Evolutionary conservation across 2,329 filamentous ascomycete genomes (phyloP).

Genomic region (Didymella lethalis): DNA sequence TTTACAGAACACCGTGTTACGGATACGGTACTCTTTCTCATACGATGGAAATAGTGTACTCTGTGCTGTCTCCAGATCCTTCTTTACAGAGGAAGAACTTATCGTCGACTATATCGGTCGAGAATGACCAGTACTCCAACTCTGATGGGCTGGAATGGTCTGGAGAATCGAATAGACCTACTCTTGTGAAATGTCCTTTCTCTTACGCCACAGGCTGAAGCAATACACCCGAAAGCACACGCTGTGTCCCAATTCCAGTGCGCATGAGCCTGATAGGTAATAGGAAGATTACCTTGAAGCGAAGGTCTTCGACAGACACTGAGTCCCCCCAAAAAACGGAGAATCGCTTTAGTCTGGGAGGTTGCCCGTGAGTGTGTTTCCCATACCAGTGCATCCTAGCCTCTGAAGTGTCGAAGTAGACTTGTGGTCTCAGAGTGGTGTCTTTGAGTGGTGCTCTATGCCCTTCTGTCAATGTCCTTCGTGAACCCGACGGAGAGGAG

Average conservation of each 20-base stretch:
- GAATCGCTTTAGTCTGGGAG: not conserved
- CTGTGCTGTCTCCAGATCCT: not conserved
- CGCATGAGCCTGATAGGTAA: not conserved
- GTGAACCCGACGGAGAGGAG: too few species aligned
- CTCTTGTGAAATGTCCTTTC: not conserved
- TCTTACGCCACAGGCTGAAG: not conserved
- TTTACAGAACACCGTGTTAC: too few species aligned
- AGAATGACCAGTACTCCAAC: not conserved
- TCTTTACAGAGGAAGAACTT: not conserved
- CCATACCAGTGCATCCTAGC: too few species aligned
- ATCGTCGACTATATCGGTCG: not conserved
- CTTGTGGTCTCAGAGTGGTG: not conserved
- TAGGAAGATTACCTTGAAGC: not conserved
- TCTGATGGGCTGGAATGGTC: not conserved
- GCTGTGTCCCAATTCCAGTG: not conserved
- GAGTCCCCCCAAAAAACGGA: not conserved
- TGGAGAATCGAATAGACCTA: not conserved
- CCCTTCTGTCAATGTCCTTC: not conserved
- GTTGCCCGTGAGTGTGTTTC: too few species aligned
- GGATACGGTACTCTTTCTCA: not conserved
- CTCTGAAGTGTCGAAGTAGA: not conserved
- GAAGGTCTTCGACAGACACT: not conserved
- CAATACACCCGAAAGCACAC: not conserved
- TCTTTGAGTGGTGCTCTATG: not conserved
- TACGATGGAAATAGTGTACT: not conserved